Evolutionary conservation across 2,329 filamentous ascomycete genomes (phyloP).

Genomic region (Epichloe sylvatica): DNA sequence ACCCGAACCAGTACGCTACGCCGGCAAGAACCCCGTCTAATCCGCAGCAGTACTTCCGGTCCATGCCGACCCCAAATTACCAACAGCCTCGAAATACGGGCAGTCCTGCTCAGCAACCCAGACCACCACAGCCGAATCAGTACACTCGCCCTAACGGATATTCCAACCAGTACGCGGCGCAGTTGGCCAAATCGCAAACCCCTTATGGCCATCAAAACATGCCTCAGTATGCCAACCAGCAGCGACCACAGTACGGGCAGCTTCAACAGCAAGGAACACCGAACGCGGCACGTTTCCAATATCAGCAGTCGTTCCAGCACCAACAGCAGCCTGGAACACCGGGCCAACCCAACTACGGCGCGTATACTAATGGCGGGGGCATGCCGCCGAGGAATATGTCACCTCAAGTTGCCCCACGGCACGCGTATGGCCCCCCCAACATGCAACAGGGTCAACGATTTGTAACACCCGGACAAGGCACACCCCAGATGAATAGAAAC

Average conservation of each 20-base stretch:
- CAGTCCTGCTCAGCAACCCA: conserved; percentile 17
- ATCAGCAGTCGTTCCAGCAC: conserved; percentile 24
- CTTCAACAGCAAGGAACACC: conserved; percentile 29
- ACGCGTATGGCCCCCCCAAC: conserved; percentile 25
- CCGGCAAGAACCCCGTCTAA: conserved; percentile 30
- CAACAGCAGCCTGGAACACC: conserved; percentile 19
- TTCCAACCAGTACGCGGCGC: conserved; percentile 31
- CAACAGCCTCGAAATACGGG: conserved; percentile 26
- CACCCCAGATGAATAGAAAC: conserved; percentile 19
- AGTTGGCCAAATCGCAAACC: conserved; percentile 37
- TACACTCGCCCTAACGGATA: conserved; percentile 38
- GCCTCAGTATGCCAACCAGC: conserved; percentile 33
- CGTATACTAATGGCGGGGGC: conserved; percentile 31
- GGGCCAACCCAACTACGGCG: conserved; percentile 21
- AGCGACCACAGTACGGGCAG: conserved; percentile 28
- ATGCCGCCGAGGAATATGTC: conserved; percentile 30
- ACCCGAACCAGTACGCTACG: conserved; percentile 32
- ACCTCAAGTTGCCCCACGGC: conserved; percentile 27
- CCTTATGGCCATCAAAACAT: conserved; percentile 38
- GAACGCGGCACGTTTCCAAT: conserved; percentile 26
- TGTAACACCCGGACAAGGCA: conserved; percentile 17
- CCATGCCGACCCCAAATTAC: conserved; percentile 25
- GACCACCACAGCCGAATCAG: conserved; percentile 30
- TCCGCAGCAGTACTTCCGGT: conserved; percentile 32
- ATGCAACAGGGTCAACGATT: conserved; percentile 20